Evolutionary conservation across 2,329 filamentous ascomycete species (phyloP), one percentile per base, ranked within the genome.

Genomic region (Kalmusia sp.): DNA sequence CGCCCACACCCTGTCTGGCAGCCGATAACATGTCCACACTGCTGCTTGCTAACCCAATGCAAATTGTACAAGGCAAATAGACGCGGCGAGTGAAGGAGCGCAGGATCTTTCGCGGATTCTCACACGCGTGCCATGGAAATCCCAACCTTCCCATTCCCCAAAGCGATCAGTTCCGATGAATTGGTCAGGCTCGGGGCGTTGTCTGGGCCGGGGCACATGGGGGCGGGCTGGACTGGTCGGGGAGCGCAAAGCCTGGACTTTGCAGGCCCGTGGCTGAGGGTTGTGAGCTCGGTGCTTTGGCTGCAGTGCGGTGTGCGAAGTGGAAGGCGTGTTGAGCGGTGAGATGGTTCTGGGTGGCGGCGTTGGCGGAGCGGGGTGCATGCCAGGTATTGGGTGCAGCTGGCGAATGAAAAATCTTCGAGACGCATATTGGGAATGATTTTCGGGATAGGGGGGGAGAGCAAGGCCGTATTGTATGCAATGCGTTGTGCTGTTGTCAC

Each of bases 1-100:
- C 43, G 43, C 28, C 21, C 3, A 17, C 30, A 22, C 43, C 43
- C 21, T 21, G 21, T 46, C 35, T 46, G 43, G 30, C 43, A 46
- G 15, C 27, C 30, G 30, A 46, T 46, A 46, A 14, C 28, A 9
- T 12, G 41, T 12, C 7, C 5, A 12, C 21, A 34, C n/a, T n/a
- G 6, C 19, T 17, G 30, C 27, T n/a, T 12, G n/a, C n/a, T n/a
- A n/a, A n/a, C 11, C 6, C 28, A 6, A 34, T 33, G 11, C 19
- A 19, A 22, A 24, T 22, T 22, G 11, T n/a, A 14, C 31, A 22
- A 9, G 19, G 35, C 19, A 4, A 31, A 43, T 25, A 43, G 39
- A 43, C 17, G 4, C 25, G 25, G 19, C 15, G 38, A n/a, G n/a
- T n/a, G n/a, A n/a, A n/a, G n/a, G n/a, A n/a, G 22, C 22, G 38